Base-by-base conservation (phyloP, 768 basidiomycete genomes). In the Rhodotorula babjevae region DNA sequence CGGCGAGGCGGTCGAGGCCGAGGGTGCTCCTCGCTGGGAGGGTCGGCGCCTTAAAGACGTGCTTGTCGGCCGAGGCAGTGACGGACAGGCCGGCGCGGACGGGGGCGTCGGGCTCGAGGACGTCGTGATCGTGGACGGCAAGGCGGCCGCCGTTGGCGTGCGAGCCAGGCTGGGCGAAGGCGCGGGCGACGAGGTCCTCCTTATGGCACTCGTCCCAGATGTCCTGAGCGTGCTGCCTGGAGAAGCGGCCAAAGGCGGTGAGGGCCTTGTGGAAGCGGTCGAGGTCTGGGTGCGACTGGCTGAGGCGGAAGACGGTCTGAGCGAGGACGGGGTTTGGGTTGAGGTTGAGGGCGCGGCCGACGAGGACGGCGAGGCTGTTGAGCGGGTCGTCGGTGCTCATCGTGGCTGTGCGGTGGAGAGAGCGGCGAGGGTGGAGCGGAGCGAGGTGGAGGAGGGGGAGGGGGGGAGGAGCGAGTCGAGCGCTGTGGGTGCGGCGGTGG, bases 241-340 rank as follows among this genome's bases (percentile, higher is more conserved):
- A 85, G 79, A 94, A 93, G 84, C 90, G 90, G 80, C 91, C 92
- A 83, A 96, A 94, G 46, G 88, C 83, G 73, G 84, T 86, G 47
- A 90, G 89, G 76, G 91, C 91, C 88, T 76, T 65, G 61, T 67
- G 65, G 63, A 76, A 72, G 21, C 46, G 2, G 23, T 64, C 42
- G 56, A 74, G 33, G 27, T 71, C 29, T 6, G 72, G 25, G 42
- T 71, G 68, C 25, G 53, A 42, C 57, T 62, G 60, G 15, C 63
- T 61, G 70, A 94, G 89, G 77, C 90, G 89, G 36, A 88, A 87
- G 47, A 94, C 90, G 68, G 89, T 83, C 72, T 86, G 84, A 6
- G 92, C 92, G 31, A 95, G 85, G 8, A 90, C 81, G 76, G 91
- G 90, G 79, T 94, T 95, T 0, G 90, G 90, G 78, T 91, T 91